Base-by-base conservation (phyloP, 2,329 filamentous ascomycete genomes). In the Epichloe baconii region DNA sequence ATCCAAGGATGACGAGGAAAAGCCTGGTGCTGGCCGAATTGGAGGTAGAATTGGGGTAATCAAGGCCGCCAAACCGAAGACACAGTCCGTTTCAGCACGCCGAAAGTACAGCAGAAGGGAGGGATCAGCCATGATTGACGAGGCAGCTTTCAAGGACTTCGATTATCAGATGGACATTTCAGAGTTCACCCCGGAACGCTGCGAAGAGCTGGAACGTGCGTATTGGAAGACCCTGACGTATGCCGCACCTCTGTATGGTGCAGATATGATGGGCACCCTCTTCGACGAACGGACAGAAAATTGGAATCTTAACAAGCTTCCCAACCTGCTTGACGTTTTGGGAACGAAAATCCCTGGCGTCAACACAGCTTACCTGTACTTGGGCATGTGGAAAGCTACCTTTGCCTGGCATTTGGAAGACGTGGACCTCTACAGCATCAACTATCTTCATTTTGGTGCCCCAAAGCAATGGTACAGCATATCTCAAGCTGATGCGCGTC, bases 381-480 rank as follows among this genome's bases (percentile, higher is more conserved):
- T 98, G 53, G 93, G 93, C 43, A 98, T 98, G 93, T 98, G 93
- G 93, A 97, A 97, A 68, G 91, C 93, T 12, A 97, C 93, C 0
- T 98, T 98, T 66, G 93, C 93, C 8, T 98, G 93, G 93, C 93
- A 98, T 77, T 72, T 98, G 49, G 93, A 98, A 66, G 93, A 98
- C 65, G 91, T 98, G 42, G 93, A 98, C 71, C 79, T 98, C 4
- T 98, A 98, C 80, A 97, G 90, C 66, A 98, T 98, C 76, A 98
- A 98, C 71, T 98, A 96, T 66, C 89, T 98, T 53, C 93, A 98
- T 64, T 98, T 98, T 66, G 93, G 93, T 50, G 93, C 93, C 1
- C 93, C 93, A 0, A 98, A 98, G 69, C 93, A 98, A 66, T 98
- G 93, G 93, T 98, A 98, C 71, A 96, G 90, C 68, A 97, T 98